These are phyloP conservation scores for Silene uniflora DNA, from an alignment of 148 eudicot species.

Conservation along the genomic window DNA sequence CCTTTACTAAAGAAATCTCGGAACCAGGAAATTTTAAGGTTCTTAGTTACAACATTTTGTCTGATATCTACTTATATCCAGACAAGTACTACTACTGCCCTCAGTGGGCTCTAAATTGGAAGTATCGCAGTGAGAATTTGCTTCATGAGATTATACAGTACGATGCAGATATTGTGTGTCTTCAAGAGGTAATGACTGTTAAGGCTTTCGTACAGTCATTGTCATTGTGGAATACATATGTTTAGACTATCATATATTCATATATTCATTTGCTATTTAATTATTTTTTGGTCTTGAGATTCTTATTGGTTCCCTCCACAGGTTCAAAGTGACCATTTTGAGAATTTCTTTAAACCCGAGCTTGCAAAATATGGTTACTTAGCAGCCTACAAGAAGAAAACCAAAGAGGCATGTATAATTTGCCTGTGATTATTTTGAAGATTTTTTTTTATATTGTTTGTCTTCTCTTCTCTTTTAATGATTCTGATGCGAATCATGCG, in stretches of 20 bases:
- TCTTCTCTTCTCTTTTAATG: background rate
- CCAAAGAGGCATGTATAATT: constrained; percentile 52
- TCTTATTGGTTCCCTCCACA: constrained; percentile 26
- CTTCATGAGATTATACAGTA: constrained; percentile 69
- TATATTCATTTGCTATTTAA: background rate
- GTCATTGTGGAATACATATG: background rate
- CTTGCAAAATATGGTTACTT: constrained; percentile 76
- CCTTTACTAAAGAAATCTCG: constrained; percentile 20
- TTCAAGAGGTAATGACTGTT: constrained; percentile 67
- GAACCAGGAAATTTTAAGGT: constrained; percentile 54
- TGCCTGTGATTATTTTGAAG: background rate
- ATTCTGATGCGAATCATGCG: background rate
- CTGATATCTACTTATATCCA: constrained; percentile 47
- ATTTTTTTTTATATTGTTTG: background rate
- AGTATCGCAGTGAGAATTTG: constrained; percentile 76
- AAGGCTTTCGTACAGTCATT: background rate
- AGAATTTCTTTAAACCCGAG: constrained; percentile 83
- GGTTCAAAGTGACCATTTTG: constrained; percentile 95
- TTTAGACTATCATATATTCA: background rate
- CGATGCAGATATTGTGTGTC: constrained; percentile 82
- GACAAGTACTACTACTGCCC: constrained; percentile 72
- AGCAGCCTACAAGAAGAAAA: constrained; percentile 69
- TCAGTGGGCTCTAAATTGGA: constrained; percentile 86
- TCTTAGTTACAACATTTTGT: constrained; percentile 74
- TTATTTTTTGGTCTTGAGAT: background rate